Base-by-base conservation (phyloP, 495 filamentous ascomycete genomes). In the Talaromyces nanjingensis region DNA sequence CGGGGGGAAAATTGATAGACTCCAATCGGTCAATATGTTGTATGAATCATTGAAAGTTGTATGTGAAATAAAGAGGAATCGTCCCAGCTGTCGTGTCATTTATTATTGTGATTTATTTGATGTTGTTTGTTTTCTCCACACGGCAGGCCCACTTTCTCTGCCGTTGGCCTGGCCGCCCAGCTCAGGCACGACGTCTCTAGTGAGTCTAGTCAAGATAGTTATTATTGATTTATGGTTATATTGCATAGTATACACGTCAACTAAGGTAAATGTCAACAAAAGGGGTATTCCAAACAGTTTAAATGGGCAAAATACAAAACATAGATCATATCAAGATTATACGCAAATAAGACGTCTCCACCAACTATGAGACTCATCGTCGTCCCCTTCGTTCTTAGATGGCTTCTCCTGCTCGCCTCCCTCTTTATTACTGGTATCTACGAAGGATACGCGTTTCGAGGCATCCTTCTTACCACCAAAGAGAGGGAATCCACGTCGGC, bases 271-370 rank as follows among this genome's bases (percentile, higher is more conserved):
- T 29, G 24, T 33, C 31, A 57, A 57, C 54, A 39, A 24, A 34
- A 61, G 22, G 59, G 59, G 59, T 61, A 61, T 61, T 61, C 39
- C 9, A 61, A 59, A 62, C 39, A 33, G n/a, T 14, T 47, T 6
- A 47, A 52, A 33, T 14, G 16, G 49, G 29, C 16, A 33, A 22
- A 27, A 54, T 57, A 31, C 14, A 55, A 49, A 9, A 22, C 53
- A 29, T 54, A 24, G 24, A 24, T 24, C 52, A 54, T 27, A 22
- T 24, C 29, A 65, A 59, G 29, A 47, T 58, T 60, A 64, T 58
- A 62, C 61, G 55, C 71, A 73, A 11, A 66, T 59, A 25, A 73
- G 14, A n/a, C 71, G 66, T 42, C 65, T 67, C 67, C 67, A 73
- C 60, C 68, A 61, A 61, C 67, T 65, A 16, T 57, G 52, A 20